Base-by-base conservation (phyloP, 176 grass and related monocot genomes). In the Oryza officinalis region DNA sequence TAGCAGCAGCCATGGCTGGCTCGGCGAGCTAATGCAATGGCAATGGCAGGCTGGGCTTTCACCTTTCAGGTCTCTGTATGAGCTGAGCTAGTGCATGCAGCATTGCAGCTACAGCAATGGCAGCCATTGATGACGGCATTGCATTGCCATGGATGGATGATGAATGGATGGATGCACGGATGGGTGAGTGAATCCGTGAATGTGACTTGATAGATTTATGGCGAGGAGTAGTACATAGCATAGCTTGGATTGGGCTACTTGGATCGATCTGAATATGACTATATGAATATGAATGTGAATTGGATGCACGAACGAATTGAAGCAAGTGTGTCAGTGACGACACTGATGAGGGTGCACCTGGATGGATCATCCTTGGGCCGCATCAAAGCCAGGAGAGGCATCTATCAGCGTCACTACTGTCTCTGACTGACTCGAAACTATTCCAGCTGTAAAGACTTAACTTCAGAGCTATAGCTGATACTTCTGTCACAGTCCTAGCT, bases 351-450 rank as follows among this genome's bases (percentile, higher is more conserved):
- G 15, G 47, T 0, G 47, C 67, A 81, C 79, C 79, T 64, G 69
- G 69, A 74, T 65, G 69, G 80, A 74, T 74, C 70, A 65, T 74
- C 57, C 67, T 71, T 81, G 79, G 79, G 65, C 78, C n/a, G 78
- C 30, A 27, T 9, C 23, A 1, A 10, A 13, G 15, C 47, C 14
- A 50, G 50, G 6, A 6, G 10, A 28, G 25, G 10, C 26, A 15
- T 65, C 6, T 13, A 15, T 3, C 1, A 20, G 50, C 50, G 18
- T 57, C 50, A 20, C 50, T 18, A 3, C 14, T 49, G 4, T 15
- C 49, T 47, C 13, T 14, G 2, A 13, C 45, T 47, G 45, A 47
- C 12, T 47, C 45, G 13, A 50, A 3, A 50, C 14, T 50, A 50
- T 50, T 50, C 47, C 47, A 50, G 50, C 50, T 22, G 18, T 22